Percentiles rank a stretch among this genome's conserved stretches.
Evolutionary conservation across 2,329 filamentous ascomycete genomes (phyloP).

Genomic region (Fusarium palustre): DNA sequence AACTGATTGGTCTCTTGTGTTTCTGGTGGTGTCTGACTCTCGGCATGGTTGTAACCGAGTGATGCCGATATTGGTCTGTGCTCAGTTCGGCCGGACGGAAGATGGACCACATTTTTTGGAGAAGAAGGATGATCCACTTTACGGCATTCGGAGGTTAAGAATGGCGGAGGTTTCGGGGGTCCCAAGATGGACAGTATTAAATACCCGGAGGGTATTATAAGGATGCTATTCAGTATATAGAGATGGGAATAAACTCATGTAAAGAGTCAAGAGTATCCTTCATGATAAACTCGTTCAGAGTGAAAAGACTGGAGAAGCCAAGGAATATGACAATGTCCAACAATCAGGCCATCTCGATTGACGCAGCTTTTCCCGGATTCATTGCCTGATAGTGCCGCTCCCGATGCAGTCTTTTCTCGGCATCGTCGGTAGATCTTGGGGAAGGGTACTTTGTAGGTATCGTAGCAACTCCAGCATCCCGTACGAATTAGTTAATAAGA

Average conservation of each 20-base stretch:
- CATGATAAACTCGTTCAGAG: background rate
- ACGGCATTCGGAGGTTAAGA: slow-evolving; percentile 10
- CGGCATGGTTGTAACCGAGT: slow-evolving; percentile 40
- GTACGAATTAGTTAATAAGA: no score
- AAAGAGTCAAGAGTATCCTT: fast-evolving
- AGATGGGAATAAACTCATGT: no score
- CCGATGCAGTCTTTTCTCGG: slow-evolving; percentile 38
- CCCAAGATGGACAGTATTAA: background rate
- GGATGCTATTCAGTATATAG: no score
- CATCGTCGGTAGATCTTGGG: slow-evolving; percentile 32
- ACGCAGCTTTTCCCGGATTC: slow-evolving; percentile 4
- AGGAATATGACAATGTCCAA: background rate
- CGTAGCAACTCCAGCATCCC: no score
- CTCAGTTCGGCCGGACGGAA: slow-evolving; percentile 46
- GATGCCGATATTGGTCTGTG: slow-evolving; percentile 48
- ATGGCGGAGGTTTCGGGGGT: background rate
- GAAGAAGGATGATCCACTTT: slow-evolving; percentile 27
- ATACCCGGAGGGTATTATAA: background rate
- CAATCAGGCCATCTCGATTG: slow-evolving; percentile 34
- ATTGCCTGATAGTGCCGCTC: slow-evolving; percentile 26
- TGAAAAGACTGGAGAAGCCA: background rate
- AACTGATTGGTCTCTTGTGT: background rate
- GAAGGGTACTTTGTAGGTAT: background rate
- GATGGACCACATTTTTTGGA: slow-evolving; percentile 30
- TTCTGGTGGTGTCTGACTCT: background rate